Percentiles rank a stretch among this genome's conserved stretches.
phyloP scores from a whole-genome alignment of 768 basidiomycete genomes.

The Trichaptum fuscoviolaceum region DNA sequence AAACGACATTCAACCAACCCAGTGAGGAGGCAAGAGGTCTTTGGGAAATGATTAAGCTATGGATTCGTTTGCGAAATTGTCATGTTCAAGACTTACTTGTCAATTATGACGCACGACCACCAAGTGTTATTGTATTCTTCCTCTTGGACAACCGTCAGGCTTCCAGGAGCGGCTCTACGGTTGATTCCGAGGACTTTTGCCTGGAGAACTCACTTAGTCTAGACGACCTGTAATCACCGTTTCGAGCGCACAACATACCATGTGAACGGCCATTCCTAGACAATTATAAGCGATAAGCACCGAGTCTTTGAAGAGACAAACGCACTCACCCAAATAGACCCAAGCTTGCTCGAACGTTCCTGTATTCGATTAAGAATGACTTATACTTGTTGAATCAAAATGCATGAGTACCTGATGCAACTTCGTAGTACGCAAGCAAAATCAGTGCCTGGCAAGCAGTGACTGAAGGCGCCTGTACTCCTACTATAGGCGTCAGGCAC shows the following conservation, averaged over 20 bases:
- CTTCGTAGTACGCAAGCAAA: conserved; percentile 77
- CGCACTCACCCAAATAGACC: conserved; percentile 41
- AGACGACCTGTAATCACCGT: background rate
- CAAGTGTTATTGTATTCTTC: conserved; percentile 70
- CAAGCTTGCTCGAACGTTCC: conserved; percentile 83
- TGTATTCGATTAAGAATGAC: background rate
- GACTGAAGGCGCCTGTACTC: conserved; percentile 25
- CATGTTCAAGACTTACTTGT: conserved; percentile 61
- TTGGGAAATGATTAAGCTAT: background rate
- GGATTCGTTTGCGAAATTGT: background rate
- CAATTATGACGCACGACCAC: conserved; percentile 75
- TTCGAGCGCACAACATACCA: conserved; percentile 35
- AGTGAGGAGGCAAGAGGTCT: background rate
- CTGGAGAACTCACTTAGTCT: background rate
- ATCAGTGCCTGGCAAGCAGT: conserved; percentile 74
- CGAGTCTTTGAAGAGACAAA: background rate
- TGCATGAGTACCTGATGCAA: conserved; percentile 52
- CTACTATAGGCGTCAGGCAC: background rate
- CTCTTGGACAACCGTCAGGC: conserved; percentile 52
- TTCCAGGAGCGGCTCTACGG: conserved; percentile 74
- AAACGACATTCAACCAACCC: background rate
- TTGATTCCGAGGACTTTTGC: conserved; percentile 83
- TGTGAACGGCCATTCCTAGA: conserved; percentile 83
- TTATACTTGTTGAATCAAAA: background rate
- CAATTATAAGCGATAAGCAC: background rate